Percentiles rank a stretch among this genome's conserved stretches.
Evolutionary conservation across 257 asterid genomes (phyloP).

Genomic region (Nicotiana otophora): DNA sequence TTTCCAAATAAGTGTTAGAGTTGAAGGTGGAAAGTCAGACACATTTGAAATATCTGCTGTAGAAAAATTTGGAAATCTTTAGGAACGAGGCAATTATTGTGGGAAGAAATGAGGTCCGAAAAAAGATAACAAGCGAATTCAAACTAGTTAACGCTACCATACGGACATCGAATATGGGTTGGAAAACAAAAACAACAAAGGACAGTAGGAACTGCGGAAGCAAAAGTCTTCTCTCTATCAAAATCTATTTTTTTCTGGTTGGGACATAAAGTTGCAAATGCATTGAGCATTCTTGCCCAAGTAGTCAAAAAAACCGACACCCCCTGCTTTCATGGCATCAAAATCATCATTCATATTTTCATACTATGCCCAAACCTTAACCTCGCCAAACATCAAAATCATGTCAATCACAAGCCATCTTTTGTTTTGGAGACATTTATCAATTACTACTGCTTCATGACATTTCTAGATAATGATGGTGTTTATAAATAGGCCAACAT

Average conservation of each 20-base stretch:
- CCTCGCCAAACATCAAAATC: constrained; percentile 2
- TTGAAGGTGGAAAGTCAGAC: neutral
- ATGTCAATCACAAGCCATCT: neutral
- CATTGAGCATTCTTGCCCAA: neutral
- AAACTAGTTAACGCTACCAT: too few species aligned
- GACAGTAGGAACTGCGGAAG: neutral
- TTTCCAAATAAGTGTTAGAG: neutral
- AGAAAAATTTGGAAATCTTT: neutral
- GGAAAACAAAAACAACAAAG: too few species aligned
- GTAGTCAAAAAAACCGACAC: neutral
- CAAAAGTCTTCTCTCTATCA: neutral
- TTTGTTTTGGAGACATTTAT: neutral
- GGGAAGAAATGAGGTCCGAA: neutral
- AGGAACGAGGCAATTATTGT: neutral
- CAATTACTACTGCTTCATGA: neutral
- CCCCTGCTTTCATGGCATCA: neutral
- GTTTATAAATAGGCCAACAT: neutral
- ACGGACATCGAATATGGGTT: too few species aligned
- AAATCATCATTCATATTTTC: constrained; percentile 1
- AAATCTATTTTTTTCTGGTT: neutral
- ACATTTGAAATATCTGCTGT: neutral
- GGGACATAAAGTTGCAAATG: neutral
- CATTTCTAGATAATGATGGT: constrained; percentile 1
- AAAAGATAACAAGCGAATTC: too few species aligned
- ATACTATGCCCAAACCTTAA: constrained; percentile 5